phyloP scores from a whole-genome alignment of 108 stramenopile species.

The Nannochloropsis oceanica region DNA sequence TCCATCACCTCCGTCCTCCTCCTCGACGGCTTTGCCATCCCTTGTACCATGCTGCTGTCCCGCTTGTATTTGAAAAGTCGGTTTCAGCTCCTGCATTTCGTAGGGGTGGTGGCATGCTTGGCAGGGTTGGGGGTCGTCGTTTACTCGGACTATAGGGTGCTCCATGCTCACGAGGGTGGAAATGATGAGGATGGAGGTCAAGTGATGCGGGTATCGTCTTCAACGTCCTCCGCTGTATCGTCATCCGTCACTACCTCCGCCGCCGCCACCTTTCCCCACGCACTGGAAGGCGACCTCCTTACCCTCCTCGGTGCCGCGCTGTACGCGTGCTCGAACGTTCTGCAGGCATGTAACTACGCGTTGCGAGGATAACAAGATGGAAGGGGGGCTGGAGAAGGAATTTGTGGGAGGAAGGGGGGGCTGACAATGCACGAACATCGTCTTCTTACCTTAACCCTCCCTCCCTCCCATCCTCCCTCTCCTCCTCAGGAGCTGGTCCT shows the following conservation, averaged over 20 bases:
- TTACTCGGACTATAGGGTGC: conserved; percentile 42
- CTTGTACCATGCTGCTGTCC: conserved; percentile 73
- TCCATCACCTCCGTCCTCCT: conserved; percentile 74
- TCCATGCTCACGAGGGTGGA: conserved; percentile 5
- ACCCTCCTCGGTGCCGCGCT: conserved; percentile 66
- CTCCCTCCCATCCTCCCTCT: too few species aligned
- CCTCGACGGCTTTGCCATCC: conserved; percentile 81
- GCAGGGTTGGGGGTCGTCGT: conserved; percentile 61
- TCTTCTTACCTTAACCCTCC: too few species aligned
- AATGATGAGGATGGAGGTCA: conserved; percentile 3
- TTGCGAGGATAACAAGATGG: too few species aligned
- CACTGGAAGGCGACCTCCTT: conserved; percentile 58
- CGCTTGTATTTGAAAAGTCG: conserved; percentile 46
- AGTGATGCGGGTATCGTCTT: neutral
- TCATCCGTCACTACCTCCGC: neutral
- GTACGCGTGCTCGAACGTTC: conserved; percentile 65
- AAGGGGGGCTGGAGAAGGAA: too few species aligned
- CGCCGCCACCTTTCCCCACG: neutral
- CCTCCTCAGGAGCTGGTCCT: neutral
- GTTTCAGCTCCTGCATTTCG: conserved; percentile 52
- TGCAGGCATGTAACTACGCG: conserved; percentile 40
- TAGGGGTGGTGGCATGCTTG: conserved; percentile 63
- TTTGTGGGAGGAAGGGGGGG: too few species aligned
- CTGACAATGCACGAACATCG: too few species aligned
- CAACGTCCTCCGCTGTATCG: neutral